Percentiles rank a stretch among this genome's conserved stretches.
Conservation (phyloP, 2,329 filamentous ascomycete genomes). For the Pleomassaria siparia region DNA sequence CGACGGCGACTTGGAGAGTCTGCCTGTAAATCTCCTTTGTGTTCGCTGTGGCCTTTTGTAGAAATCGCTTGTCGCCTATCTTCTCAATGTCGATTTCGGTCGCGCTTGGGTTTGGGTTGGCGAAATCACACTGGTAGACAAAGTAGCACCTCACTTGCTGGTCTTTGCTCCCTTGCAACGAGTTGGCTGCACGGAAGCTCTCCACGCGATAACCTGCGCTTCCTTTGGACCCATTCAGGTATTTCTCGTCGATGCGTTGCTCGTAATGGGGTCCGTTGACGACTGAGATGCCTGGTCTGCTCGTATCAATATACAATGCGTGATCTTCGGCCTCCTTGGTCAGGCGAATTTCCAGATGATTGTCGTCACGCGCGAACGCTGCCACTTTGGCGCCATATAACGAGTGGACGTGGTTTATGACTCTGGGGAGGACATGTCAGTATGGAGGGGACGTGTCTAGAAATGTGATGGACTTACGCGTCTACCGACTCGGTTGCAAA, state of each 20-base stretch:
- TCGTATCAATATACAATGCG: conserved; percentile 98
- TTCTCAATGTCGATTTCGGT: conserved; percentile 87
- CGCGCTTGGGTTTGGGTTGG: conserved; percentile 68
- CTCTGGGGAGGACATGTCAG: too few relatives aligned
- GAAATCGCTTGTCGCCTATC: conserved; percentile 89
- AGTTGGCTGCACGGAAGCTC: conserved; percentile 90
- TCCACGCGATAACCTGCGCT: conserved; percentile 86
- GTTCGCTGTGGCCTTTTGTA: conserved; percentile 94
- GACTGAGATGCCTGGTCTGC: conserved; percentile 78
- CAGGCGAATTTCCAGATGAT: conserved; percentile 88
- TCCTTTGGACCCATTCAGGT: conserved; percentile 75
- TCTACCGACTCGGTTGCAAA: conserved; percentile 87
- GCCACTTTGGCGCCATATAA: conserved; percentile 97
- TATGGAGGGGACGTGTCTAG: conserved; percentile 16
- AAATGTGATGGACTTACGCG: conserved; percentile 49
- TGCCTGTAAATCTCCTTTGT: conserved; percentile 96
- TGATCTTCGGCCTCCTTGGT: conserved; percentile 95
- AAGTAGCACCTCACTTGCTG: conserved; percentile 96
- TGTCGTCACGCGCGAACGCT: conserved; percentile 88
- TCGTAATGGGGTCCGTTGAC: conserved; percentile 87
- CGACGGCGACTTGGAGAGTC: conserved; percentile 82
- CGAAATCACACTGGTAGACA: conserved; percentile 94
- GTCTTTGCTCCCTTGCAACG: conserved; percentile 72
- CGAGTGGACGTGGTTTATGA: conserved; percentile 92
- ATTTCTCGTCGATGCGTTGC: conserved; percentile 90